These are phyloP conservation scores for Torulaspora franciscae DNA, from an alignment of 805 yeast genomes.

Conservation along the genomic window DNA sequence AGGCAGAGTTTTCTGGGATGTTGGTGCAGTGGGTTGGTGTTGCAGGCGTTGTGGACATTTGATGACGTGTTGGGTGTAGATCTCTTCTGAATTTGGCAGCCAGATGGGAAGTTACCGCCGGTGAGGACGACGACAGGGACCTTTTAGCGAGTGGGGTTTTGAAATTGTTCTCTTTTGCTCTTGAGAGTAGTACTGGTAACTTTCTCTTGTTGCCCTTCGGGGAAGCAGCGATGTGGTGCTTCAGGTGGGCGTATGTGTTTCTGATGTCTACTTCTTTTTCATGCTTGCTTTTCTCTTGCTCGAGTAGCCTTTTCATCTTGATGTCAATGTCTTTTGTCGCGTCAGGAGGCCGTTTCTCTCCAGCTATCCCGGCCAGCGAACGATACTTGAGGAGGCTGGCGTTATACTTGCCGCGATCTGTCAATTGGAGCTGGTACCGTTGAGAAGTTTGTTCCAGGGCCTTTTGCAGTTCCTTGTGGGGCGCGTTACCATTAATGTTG, in stretches of 20 bases:
- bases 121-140: constrained; percentile 18
- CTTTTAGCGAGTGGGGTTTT: constrained; percentile 26
- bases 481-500: constrained; percentile 28
- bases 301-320: constrained; percentile 28
- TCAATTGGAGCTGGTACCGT: constrained; percentile 26
- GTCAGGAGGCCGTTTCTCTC: constrained; percentile 7
- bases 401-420: constrained; percentile 36
- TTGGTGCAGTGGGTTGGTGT: constrained; percentile 17
- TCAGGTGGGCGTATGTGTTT: constrained; percentile 30
- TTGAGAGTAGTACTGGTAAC: constrained; percentile 32
- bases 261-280: constrained; percentile 16
- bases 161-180: constrained; percentile 23
- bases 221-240: constrained; percentile 30
- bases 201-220: constrained; percentile 29
- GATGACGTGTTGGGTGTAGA: constrained; percentile 11
- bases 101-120: constrained; percentile 30
- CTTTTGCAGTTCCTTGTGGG: constrained; percentile 32
- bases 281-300: constrained; percentile 20
- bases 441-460: constrained; percentile 28
- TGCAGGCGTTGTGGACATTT: constrained; percentile 14
- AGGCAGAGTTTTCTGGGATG: constrained; percentile 4
- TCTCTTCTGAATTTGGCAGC: constrained; percentile 23
- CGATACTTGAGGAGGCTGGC: constrained; percentile 16
- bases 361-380: constrained; percentile 15
- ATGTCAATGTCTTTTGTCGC: constrained; percentile 24